phyloP scores from a whole-genome alignment of 2,329 filamentous ascomycete species.

The Fusarium torreyae region DNA sequence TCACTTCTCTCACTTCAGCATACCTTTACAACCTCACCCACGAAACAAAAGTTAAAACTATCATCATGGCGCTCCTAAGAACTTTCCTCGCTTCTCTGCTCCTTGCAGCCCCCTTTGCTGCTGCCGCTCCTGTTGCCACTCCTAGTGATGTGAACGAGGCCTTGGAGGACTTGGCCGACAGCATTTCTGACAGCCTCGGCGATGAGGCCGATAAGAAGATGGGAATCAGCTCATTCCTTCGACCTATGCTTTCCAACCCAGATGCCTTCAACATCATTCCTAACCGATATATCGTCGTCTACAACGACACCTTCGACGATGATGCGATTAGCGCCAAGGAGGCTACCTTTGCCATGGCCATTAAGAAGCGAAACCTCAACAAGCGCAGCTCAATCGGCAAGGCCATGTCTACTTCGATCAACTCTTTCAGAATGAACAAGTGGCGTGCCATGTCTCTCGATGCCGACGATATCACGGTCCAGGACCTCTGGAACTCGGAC shows the following conservation, averaged over 20 bases:
- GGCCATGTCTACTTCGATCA: constrained; percentile 63
- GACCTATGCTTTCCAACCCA: constrained; percentile 64
- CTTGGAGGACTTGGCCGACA: constrained; percentile 38
- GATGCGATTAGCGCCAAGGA: constrained; percentile 66
- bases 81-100: constrained; percentile 48
- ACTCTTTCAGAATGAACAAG: constrained; percentile 62
- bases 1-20: constrained; percentile 45
- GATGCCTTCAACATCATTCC: constrained; percentile 65
- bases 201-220: constrained; percentile 37
- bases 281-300: constrained; percentile 76
- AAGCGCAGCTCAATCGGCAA: constrained; percentile 66
- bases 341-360: constrained; percentile 61
- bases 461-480: constrained; percentile 65
- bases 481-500: constrained; percentile 63
- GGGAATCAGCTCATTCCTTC: constrained; percentile 52
- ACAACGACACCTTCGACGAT: constrained; percentile 68
- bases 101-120: constrained; percentile 48
- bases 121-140: constrained; percentile 47
- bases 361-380: constrained; percentile 71
- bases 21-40: constrained; percentile 29
- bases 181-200: constrained; percentile 25
- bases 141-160: constrained; percentile 39
- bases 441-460: constrained; percentile 70
- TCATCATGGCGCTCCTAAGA: constrained; percentile 49
- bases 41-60: constrained; percentile 36